A percentile compares a stretch with the other conserved stretches of the same genome.
Evolutionary conservation across 2,329 filamentous ascomycete genomes (phyloP).

Genomic region (Clonostachys sp.): DNA sequence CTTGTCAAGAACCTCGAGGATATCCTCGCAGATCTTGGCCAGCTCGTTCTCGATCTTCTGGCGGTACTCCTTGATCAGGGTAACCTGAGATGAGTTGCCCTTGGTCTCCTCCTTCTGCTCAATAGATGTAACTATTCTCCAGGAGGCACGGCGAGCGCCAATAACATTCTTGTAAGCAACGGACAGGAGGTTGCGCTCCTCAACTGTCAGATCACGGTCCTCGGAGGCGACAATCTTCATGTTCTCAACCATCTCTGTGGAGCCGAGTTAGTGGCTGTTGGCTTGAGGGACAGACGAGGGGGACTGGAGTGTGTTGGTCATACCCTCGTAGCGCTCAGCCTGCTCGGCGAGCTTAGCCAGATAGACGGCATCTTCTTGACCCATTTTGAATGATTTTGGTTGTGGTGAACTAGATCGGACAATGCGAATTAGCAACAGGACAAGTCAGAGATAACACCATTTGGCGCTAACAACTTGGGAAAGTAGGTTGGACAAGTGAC

Average conservation of each 20-base stretch:
- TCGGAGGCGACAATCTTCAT: conserved; percentile 98
- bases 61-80: conserved; percentile 95
- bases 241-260: conserved; percentile 96
- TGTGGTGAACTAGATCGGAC: not conserved
- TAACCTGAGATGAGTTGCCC: conserved; percentile 88
- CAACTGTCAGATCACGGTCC: conserved; percentile 77
- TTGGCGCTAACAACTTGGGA: too few relatives aligned
- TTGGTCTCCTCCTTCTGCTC: conserved; percentile 99
- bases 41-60: conserved; percentile 97
- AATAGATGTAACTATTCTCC: conserved; percentile 97
- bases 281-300: not conserved
- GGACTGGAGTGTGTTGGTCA: conserved; percentile 19
- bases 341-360: conserved; percentile 99
- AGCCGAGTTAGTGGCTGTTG: not conserved
- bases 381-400: conserved; percentile 65
- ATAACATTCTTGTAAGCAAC: conserved; percentile 99
- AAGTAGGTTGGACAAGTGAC: too few relatives aligned
- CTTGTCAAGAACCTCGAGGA: conserved; percentile 90
- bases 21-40: conserved; percentile 96
- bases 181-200: conserved; percentile 95
- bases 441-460: too few relatives aligned
- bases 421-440: too few relatives aligned
- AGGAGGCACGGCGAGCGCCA: conserved; percentile 91
- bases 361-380: conserved; percentile 99
- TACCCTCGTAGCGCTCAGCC: conserved; percentile 99